phyloP scores from a whole-genome alignment of 75 land plant genomes.

The Larix kaempferi region DNA sequence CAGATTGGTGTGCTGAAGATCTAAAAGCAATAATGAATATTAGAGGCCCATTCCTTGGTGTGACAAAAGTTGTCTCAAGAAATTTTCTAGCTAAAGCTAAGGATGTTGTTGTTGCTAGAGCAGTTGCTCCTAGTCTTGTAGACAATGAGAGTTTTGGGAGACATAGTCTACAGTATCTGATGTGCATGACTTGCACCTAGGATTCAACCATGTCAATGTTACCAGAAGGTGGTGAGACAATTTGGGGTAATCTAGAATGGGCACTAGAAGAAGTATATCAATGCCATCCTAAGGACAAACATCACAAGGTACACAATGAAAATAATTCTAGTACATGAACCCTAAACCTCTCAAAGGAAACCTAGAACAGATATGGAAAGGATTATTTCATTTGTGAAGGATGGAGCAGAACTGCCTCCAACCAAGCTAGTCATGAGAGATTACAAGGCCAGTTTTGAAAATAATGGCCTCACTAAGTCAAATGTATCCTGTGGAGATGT shows the following conservation, averaged over 20 bases:
- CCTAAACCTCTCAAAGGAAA: background rate
- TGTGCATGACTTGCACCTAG: slow-evolving; percentile 97
- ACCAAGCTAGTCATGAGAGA: slow-evolving; percentile 57
- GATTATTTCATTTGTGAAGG: no score
- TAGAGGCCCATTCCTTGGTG: slow-evolving; percentile 75
- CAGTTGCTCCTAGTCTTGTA: slow-evolving; percentile 80
- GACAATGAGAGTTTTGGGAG: slow-evolving; percentile 74
- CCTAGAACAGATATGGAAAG: slow-evolving; percentile 81
- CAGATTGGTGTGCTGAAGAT: slow-evolving; percentile 76
- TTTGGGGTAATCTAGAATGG: slow-evolving; percentile 94
- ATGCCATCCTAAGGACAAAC: slow-evolving; percentile 37
- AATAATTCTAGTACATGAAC: background rate
- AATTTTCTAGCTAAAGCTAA: slow-evolving; percentile 77
- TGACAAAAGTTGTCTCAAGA: slow-evolving; percentile 69
- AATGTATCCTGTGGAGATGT: slow-evolving; percentile 64
- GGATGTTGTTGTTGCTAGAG: slow-evolving; percentile 84
- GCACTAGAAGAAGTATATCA: slow-evolving; percentile 84
- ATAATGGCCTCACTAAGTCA: slow-evolving; percentile 14
- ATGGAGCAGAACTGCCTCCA: slow-evolving; percentile 51
- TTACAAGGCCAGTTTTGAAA: slow-evolving; percentile 52
- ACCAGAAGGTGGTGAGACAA: slow-evolving; percentile 92
- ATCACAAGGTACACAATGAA: background rate
- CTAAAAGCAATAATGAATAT: slow-evolving; percentile 79
- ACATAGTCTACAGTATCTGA: slow-evolving; percentile 81
- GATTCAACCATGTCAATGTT: slow-evolving; percentile 99